Evolutionary conservation across 129 eudicot species (phyloP), one percentile per base, ranked within the genome.

Genomic region (Flaveria linearis): DNA sequence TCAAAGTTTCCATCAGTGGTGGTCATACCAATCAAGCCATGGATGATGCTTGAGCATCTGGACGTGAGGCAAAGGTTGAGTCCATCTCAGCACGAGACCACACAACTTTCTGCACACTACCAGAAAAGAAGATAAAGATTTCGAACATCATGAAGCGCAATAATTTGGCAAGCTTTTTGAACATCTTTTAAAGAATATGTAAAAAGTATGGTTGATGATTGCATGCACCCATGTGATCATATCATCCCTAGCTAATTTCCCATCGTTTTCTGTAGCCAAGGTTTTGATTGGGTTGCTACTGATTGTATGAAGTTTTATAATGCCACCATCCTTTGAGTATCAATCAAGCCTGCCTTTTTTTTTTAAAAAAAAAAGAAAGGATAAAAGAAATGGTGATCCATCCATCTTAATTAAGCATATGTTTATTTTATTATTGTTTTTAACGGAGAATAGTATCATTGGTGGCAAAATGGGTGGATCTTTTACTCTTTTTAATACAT

Each of bases 141-240:
- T 66, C 0, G 26, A 64, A 64, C 69, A 55, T 6, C 9, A 2
- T 17, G 17, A 50, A 50, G 15, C 56, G 20, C 65, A 58, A 58
- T 23, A 58, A 22, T 58, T 58, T 58, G 2, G 66, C 18, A 11
- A 8, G 16, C 23, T 33, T 64, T 62, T 64, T 64, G 3, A 20
- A 57, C 30, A 22, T 9, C 62, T 56, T 58, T 20, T 55, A 7
- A 7, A n/a, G 20, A 55, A 36, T 15, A 16, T 26, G 16, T 64
- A 64, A 30, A 64, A 61, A 26, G 41, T 17, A 0, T 63, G 69
- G 16, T 30, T 45, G 50, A 3, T 11, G 14, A 49, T 11, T 63
- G 68, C 18, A n/a, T n/a, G 16, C 71, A 66, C 71, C 71, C 71
- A 66, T 39, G 71, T 66, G 71, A 66, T 66, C 71, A 36, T 15